Conservation (phyloP, 257 asterid species). For the Eucommia ulmoides region DNA sequence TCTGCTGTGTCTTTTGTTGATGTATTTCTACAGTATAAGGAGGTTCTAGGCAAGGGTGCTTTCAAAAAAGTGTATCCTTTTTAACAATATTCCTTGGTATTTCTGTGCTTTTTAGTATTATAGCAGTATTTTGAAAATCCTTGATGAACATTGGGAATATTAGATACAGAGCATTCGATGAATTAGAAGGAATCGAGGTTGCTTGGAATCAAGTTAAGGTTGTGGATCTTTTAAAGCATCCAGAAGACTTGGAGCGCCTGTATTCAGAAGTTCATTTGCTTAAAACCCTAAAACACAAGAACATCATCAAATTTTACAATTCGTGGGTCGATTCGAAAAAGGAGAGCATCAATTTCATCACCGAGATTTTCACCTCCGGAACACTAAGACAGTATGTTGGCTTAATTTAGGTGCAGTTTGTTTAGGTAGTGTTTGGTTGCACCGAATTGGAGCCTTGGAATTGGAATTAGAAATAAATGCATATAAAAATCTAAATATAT, state of each 20-base stretch:
- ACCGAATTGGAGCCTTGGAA: too few species aligned
- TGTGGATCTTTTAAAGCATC: constrained; percentile 61
- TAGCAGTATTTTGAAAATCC: constrained; percentile 22
- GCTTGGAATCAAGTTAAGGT: constrained; percentile 94
- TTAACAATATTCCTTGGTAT: not conserved
- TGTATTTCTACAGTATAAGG: constrained; percentile 63
- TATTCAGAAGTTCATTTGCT: constrained; percentile 93
- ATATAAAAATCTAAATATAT: too few species aligned
- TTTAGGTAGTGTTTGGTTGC: too few species aligned
- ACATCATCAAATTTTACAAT: constrained; percentile 77
- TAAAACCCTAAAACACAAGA: constrained; percentile 86
- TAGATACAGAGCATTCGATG: constrained; percentile 94
- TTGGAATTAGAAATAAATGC: too few species aligned
- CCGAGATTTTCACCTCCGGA: constrained; percentile 91
- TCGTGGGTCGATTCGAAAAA: constrained; percentile 77
- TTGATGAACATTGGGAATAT: constrained; percentile 21
- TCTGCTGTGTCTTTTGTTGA: not conserved
- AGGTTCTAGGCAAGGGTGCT: constrained; percentile 84
- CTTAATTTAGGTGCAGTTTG: not conserved
- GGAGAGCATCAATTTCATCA: constrained; percentile 81
- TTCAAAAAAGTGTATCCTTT: constrained; percentile 91
- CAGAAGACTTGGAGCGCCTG: constrained; percentile 72
- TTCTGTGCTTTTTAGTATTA: too few species aligned
- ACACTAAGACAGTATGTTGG: constrained; percentile 67
- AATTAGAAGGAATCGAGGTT: constrained; percentile 84